A percentile compares a stretch with the other conserved stretches of the same genome.
Evolutionary conservation across 164 flowering plant genomes (phyloP).

Genomic region (Umbilicus rupestris): DNA sequence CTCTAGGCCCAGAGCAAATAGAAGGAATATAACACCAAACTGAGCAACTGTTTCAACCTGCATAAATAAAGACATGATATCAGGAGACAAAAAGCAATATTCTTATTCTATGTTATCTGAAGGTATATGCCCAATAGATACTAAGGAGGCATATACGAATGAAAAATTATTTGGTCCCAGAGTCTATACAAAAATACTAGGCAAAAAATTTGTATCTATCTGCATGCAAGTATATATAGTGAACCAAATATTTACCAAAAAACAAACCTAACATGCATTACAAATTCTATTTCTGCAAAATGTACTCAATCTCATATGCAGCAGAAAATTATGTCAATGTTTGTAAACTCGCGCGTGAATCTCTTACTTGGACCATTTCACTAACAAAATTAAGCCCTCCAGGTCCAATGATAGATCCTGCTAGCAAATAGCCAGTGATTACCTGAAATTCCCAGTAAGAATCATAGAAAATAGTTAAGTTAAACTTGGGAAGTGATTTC

Average conservation of each 20-base stretch:
- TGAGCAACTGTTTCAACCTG: conserved; percentile 99
- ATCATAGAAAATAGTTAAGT: background rate
- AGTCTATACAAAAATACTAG: background rate
- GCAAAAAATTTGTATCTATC: background rate
- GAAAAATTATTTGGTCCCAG: background rate
- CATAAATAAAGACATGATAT: conserved; percentile 3
- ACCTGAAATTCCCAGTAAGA: conserved; percentile 41
- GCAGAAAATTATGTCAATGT: background rate
- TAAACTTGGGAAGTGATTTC: background rate
- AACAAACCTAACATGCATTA: background rate
- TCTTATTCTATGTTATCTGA: background rate
- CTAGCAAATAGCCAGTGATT: conserved; percentile 91
- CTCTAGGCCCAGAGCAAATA: conserved; percentile 94
- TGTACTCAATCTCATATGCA: background rate
- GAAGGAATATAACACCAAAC: conserved; percentile 97
- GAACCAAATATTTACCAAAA: too few relatives aligned
- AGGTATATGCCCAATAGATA: background rate
- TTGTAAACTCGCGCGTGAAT: background rate
- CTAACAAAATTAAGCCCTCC: conserved; percentile 88
- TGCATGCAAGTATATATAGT: background rate
- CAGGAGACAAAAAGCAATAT: background rate
- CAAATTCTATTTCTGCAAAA: background rate
- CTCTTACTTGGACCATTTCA: conserved; percentile 93
- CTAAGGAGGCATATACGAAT: background rate
- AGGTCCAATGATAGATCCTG: conserved; percentile 94